Evolutionary conservation across 106 monocot genomes (phyloP), one percentile per base, ranked within the genome.

Genomic region (Dendrobium chrysotoxum): DNA sequence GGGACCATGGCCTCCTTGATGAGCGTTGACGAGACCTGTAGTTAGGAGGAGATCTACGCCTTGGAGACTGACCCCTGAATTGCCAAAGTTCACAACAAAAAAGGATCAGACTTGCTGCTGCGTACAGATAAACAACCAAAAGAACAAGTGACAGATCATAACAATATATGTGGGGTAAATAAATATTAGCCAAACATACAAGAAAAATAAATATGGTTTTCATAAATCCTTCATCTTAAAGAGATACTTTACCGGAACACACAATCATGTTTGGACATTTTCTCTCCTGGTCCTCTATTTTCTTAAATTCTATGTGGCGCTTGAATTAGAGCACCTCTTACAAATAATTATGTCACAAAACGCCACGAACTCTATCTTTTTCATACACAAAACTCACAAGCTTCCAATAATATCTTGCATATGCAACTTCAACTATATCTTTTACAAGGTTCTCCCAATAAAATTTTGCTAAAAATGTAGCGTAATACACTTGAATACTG

Each of bases 1-100:
- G 91, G 47, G 91, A 86, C 86, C 87, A 87, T 68, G 82, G 87
- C 78, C 87, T 82, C 78, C 84, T 89, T 15, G 89, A 84, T 74
- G 89, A 86, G 13, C 78, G 86, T 30, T 80, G 89, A 35, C 83
- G 89, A 78, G 82, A 80, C 87, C 78, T 61, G 47, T 76, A 73
- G 44, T 81, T 47, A 26, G 88, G 86, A 83, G 88, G 84, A 77
- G 88, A 86, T 71, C 91, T 91, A 17, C 74, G 90, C 68, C 90
- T 81, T 31, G 85, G 80, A 47, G 90, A 87, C 28, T 76, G 75
- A 80, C 85, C 74, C 77, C 84, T 81, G 79, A 46, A 76, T 26
- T 9, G n/a, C 26, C 17, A 76, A 28, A 46, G 10, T 66, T 73
- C 53, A 53, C 38, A 57, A 4, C 61, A 46, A 18, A 57, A n/a